Conservation (phyloP, 192 early-diverging fungal species). For the Coemansia interrupta region DNA sequence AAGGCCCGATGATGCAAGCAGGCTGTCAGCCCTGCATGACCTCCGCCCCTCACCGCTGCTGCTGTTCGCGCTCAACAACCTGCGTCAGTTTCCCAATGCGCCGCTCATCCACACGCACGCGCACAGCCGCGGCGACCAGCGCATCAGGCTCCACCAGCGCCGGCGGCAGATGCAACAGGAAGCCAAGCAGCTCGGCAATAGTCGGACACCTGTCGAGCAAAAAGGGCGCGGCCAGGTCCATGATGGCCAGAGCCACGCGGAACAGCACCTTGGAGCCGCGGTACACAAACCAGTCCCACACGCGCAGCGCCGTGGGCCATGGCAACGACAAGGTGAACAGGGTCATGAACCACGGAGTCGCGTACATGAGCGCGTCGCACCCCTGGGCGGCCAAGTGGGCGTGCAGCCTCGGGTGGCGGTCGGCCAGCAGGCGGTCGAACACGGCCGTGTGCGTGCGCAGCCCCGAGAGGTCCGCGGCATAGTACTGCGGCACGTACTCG, state of each 20-base stretch:
- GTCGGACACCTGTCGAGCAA: constrained; percentile 74
- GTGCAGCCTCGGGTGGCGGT: constrained; percentile 65
- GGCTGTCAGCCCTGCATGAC: constrained; percentile 1
- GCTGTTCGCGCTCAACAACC: background rate
- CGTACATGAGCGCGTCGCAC: constrained; percentile 83
- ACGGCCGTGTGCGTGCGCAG: constrained; percentile 77
- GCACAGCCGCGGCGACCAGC: constrained; percentile 66
- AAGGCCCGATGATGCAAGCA: too few relatives aligned
- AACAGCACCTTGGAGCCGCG: constrained; percentile 79
- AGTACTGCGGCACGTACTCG: constrained; percentile 75
- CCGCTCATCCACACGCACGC: constrained; percentile 63
- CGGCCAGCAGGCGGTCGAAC: constrained; percentile 72
- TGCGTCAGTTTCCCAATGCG: constrained; percentile 54
- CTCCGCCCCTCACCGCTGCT: too few relatives aligned
- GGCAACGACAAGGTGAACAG: constrained; percentile 82
- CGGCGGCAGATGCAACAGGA: constrained; percentile 76
- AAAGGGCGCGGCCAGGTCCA: constrained; percentile 59
- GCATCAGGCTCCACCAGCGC: constrained; percentile 49
- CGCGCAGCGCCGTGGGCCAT: constrained; percentile 80
- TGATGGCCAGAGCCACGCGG: constrained; percentile 73
- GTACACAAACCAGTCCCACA: constrained; percentile 91
- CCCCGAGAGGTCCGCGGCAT: constrained; percentile 66
- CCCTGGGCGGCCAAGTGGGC: constrained; percentile 70
- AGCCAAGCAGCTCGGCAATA: constrained; percentile 68
- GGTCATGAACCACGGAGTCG: constrained; percentile 93